A percentile compares a stretch with the other conserved stretches of the same genome.
Evolutionary conservation across 805 yeast species (phyloP).

Genomic region (Saccharomyces paradoxus): DNA sequence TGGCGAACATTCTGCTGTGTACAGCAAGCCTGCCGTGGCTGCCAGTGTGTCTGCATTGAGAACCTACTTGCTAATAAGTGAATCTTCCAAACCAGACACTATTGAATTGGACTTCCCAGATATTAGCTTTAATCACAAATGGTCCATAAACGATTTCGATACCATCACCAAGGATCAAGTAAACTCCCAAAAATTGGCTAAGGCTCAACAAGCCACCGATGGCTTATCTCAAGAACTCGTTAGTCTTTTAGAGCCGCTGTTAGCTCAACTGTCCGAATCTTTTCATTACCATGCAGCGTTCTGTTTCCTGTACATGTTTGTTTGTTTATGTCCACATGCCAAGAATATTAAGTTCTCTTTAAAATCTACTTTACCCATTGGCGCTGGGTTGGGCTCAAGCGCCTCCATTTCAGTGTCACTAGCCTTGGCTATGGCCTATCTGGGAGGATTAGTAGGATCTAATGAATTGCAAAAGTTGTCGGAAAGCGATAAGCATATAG

Average conservation of each 20-base stretch:
- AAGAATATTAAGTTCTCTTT: slow-evolving; percentile 55
- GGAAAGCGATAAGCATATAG: slow-evolving; percentile 44
- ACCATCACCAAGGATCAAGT: slow-evolving; percentile 14
- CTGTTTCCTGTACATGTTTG: slow-evolving; percentile 73
- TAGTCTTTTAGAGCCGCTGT: slow-evolving; percentile 37
- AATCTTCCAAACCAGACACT: slow-evolving; percentile 31
- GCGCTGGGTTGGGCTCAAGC: slow-evolving; percentile 94
- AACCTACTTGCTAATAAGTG: slow-evolving; percentile 65
- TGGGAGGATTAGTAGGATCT: slow-evolving; percentile 46
- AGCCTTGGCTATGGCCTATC: slow-evolving; percentile 59
- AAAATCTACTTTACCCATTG: slow-evolving; percentile 82
- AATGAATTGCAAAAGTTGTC: slow-evolving; percentile 32
- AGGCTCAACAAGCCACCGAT: slow-evolving; percentile 33
- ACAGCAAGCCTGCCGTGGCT: slow-evolving; percentile 89
- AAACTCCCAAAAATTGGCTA: slow-evolving; percentile 4
- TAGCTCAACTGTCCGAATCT: slow-evolving; percentile 41
- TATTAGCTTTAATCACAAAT: slow-evolving; percentile 53
- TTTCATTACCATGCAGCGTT: slow-evolving; percentile 71
- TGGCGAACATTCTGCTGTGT: slow-evolving; percentile 96
- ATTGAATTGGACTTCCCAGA: slow-evolving; percentile 77
- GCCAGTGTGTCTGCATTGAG: slow-evolving; percentile 78
- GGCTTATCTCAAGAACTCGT: slow-evolving; percentile 56
- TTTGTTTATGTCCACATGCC: slow-evolving; percentile 44
- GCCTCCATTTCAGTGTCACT: slow-evolving; percentile 84
- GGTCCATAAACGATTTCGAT: slow-evolving; percentile 37